Base-by-base conservation (phyloP, 2,329 filamentous ascomycete genomes). In the Microcyclospora pomicola region DNA sequence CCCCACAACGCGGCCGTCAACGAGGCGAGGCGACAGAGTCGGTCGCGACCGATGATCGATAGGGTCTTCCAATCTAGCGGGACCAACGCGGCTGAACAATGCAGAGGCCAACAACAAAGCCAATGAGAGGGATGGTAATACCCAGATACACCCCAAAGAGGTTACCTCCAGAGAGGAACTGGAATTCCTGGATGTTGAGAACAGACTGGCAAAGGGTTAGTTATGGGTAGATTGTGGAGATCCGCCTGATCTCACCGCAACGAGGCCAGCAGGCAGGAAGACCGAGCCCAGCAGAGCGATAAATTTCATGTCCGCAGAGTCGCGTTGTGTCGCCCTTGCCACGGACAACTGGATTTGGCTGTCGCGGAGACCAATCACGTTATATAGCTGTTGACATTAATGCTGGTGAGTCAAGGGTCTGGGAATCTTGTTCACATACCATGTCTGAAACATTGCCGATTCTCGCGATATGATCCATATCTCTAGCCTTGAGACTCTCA, bases 271-370 rank as follows among this genome's bases (percentile, higher is more conserved):
- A 1, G 47, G 47, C 12, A 49, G 37, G 15, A 49, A 49, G n/a
- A 49, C 36, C 2, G 47, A 49, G 12, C 47, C 47, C 4, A 49
- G 27, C 1, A 49, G 34, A 3, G 45, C 45, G 9, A 48, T 46
- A 31, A 46, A 49, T 30, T 45, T 49, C 47, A 48, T 48, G 12
- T 47, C 47, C 35, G 43, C 36, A 32, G 43, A 48, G 15, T 49
- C 47, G n/a, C 38, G 40, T 19, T 48, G 42, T 13, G 47, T 31
- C 5, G 45, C 40, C 30, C 34, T 31, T 14, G 47, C 47, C 15
- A 49, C 43, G 19, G 27, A 44, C 7, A 42, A 39, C 27, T 48
- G 47, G 15, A 48, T 34, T 9, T 39, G 38, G 2, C 41, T 43
- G 6, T 48, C 43, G 1, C 45, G 43, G 30, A 46, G 47, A 15